Evolutionary conservation across 2,329 filamentous ascomycete species (phyloP), one percentile per base, ranked within the genome.

Genomic region (Ascochyta lentis): DNA sequence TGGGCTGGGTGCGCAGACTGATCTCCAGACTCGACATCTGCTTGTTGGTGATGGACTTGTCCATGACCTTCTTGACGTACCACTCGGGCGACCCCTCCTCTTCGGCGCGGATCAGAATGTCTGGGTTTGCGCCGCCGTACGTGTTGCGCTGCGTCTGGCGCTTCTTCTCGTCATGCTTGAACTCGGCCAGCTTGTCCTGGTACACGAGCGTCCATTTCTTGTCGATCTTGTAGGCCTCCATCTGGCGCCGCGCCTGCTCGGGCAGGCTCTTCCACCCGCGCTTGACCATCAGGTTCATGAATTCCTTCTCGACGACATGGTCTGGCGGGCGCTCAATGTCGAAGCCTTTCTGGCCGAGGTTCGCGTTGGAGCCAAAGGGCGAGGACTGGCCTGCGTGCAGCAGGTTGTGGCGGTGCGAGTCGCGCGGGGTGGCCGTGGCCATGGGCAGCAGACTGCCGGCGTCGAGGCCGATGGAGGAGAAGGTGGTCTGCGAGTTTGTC

Each of bases 161-260:
- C 65, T 93, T 87, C 77, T 94, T 96, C 77, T 96, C 92, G 72
- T 98, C 94, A 38, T 92, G 92, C 80, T 98, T 93, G 84, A 89
- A 91, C 77, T 98, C 94, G 6, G 92, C 91, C 66, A 99, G 82
- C 59, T 91, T 89, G 78, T 99, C 95, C 77, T 99, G 94, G 74
- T 98, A 90, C 47, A 99, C 90, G 56, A 99, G 80, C 1, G 92
- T 97, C 95, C 95, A 99, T 78, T 98, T 99, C 82, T 98, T 98
- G 62, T 88, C 86, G 8, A 95, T 86, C 13, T 93, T 91, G 74
- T 99, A 98, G 34, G 92, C 92, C 78, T 95, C 86, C 94, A 99
- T 98, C 80, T 98, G 95, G 59, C 94, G 85, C 65, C 90, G 87
- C 27, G 95, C 95, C 79, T 96, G 92, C 71, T 99, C 95, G 5